Evolutionary conservation across 371 early-diverging fungal species (phyloP).

Genomic region (Massospora cicadina): DNA sequence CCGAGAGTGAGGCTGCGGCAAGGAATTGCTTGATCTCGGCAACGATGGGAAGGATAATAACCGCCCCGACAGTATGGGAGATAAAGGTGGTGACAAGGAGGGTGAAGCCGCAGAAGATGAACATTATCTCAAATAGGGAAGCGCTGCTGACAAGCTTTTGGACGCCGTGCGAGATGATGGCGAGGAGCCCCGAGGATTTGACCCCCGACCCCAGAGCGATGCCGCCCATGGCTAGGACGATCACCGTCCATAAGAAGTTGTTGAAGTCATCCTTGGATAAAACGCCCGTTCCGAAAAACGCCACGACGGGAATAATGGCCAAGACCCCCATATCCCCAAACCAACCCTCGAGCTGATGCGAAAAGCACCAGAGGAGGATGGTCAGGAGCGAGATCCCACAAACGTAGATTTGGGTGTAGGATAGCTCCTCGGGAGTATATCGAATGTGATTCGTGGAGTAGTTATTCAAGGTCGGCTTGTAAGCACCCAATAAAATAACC

Average conservation of each 20-base stretch:
- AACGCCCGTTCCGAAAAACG: constrained; percentile 76
- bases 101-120: constrained; percentile 45
- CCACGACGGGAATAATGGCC: constrained; percentile 78
- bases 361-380: constrained; percentile 78
- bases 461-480: constrained; percentile 28
- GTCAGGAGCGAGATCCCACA: constrained; percentile 42
- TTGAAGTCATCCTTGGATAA: constrained; percentile 91
- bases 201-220: constrained; percentile 82
- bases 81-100: constrained; percentile 71
- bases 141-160: constrained; percentile 38
- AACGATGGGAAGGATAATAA: constrained; percentile 68
- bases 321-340: constrained; percentile 88
- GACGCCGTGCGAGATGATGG: constrained; percentile 51
- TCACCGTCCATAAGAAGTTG: constrained; percentile 79
- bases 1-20: constrained; percentile 67
- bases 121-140: constrained; percentile 42
- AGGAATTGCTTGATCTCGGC: constrained; percentile 44
- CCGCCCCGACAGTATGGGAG: constrained; percentile 83
- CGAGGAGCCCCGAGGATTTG: constrained; percentile 64
- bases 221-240: constrained; percentile 90
- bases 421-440: constrained; percentile 34
- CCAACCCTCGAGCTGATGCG: constrained; percentile 37
- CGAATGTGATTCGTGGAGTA: constrained; percentile 34
- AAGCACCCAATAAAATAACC: constrained; percentile 55
- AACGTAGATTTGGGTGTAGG: constrained; percentile 47